Evolutionary conservation across 331 rosid genomes (phyloP), one percentile per base, ranked within the genome.

Genomic region (Acacia pycnantha): DNA sequence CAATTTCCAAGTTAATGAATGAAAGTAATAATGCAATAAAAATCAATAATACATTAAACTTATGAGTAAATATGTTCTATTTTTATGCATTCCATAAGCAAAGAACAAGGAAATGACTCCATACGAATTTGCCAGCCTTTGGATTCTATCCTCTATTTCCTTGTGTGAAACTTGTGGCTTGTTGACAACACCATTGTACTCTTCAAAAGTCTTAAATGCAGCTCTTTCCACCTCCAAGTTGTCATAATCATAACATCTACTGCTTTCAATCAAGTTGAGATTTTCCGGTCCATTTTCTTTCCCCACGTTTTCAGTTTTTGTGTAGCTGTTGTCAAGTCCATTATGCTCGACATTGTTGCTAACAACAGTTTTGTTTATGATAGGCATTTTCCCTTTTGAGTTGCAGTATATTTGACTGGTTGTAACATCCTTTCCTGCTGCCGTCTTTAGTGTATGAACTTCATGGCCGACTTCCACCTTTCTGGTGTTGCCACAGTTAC

Each of bases 141-240:
- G 91, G 75, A 95, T 89, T 86, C 89, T 91, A 89, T 90, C 97
- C 84, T 95, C 98, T 94, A 90, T 86, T 78, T 86, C 98, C 87
- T 76, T 87, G 65, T 86, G 90, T 31, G 98, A 88, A 90, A 90
- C 88, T 29, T 88, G 93, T 19, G 85, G 76, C 82, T 77, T 90
- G 74, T 72, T 82, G 82, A 88, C 80, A 58, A 84, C 72, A 47
- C 75, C 86, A 70, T 83, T 79, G 19, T 46, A 82, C 78, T 89
- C 97, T 69, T 88, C 92, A 61, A 82, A 83, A 84, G 86, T 90
- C 85, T 79, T 88, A 76, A 93, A 93, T 71, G 98, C 98, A 8
- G 89, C 94, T 84, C 95, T 88, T 51, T 92, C 98, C 74, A 88
- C 85, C 86, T 76, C 86, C 84, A 85, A 77, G 53, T 65, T 74